These are phyloP conservation scores for Wakefieldia striispora DNA, from an alignment of 768 basidiomycete genomes.

Conservation along the genomic window DNA sequence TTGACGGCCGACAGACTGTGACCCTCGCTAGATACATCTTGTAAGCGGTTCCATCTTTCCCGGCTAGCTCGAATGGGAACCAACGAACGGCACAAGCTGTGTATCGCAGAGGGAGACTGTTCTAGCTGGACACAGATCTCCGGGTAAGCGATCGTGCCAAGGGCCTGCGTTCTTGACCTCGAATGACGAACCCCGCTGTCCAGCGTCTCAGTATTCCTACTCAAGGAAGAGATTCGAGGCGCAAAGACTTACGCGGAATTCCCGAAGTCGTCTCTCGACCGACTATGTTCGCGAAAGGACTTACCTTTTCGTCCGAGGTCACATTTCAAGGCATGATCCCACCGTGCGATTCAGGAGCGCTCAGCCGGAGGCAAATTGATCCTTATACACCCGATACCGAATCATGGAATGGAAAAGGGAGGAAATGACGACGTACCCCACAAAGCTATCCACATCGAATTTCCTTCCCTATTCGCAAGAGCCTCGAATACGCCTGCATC, in stretches of 20 bases:
- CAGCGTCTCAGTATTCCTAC: background rate
- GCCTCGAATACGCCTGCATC: background rate
- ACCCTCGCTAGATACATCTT: conserved; percentile 27
- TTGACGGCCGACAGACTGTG: background rate
- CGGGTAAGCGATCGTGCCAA: conserved; percentile 36
- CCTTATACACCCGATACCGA: conserved; percentile 19
- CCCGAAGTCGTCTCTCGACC: background rate
- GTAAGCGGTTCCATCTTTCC: conserved; percentile 30
- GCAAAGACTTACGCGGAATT: background rate
- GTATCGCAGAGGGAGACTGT: conserved; percentile 40
- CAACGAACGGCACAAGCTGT: conserved; percentile 29
- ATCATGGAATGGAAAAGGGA: background rate
- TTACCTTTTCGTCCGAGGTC: conserved; percentile 19
- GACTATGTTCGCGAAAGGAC: conserved; percentile 15
- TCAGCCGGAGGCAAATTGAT: background rate
- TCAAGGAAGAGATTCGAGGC: background rate
- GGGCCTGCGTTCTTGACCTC: conserved; percentile 19
- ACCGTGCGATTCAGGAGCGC: conserved; percentile 4
- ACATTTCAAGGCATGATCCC: conserved; percentile 34
- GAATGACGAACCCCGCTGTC: background rate
- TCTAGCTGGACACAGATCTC: conserved; percentile 34
- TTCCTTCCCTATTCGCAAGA: conserved; percentile 45
- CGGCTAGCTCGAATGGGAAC: conserved; percentile 19
- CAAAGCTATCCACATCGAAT: conserved; percentile 41
- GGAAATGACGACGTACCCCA: conserved; percentile 28